Percentiles rank a stretch among this genome's conserved stretches.
Conservation (phyloP, 129 eudicot species). For the Centrapalus pauciflorus region DNA sequence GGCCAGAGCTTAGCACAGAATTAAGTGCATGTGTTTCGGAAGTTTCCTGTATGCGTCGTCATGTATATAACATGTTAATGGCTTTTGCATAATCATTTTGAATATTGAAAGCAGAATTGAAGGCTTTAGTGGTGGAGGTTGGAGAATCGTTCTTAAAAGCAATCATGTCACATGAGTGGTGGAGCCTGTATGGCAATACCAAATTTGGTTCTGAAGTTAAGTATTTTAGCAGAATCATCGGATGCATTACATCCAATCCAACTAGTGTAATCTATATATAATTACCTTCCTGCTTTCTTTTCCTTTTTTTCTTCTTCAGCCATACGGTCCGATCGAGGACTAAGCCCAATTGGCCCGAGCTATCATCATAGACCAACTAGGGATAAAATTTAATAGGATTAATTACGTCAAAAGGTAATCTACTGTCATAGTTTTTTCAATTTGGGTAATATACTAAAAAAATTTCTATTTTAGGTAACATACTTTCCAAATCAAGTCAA, state of each 20-base stretch:
- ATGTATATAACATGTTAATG: too few species aligned
- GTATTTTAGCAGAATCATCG: neutral
- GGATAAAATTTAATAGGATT: too few species aligned
- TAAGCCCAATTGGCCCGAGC: too few species aligned
- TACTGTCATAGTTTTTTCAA: too few species aligned
- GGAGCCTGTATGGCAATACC: constrained; percentile 24
- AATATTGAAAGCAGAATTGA: neutral
- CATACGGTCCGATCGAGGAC: too few species aligned
- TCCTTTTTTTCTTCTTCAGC: too few species aligned
- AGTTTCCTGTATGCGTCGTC: constrained; percentile 17
- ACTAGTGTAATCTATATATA: too few species aligned
- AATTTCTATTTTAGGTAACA: too few species aligned
- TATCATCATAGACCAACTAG: too few species aligned
- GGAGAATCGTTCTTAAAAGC: constrained; percentile 17
- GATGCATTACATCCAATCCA: constrained; percentile 1
- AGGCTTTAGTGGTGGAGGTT: constrained; percentile 21
- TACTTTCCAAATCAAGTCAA: too few species aligned
- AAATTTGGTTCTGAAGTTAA: constrained; percentile 20
- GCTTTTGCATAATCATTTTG: constrained; percentile 10
- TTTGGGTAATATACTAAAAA: too few species aligned
- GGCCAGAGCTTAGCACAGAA: neutral
- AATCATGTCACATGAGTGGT: constrained; percentile 30
- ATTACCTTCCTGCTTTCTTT: neutral
- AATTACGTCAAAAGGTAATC: too few species aligned
- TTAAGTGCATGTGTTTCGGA: neutral